Conservation (phyloP, 331 rosid species). For the Rhamnella rubrinervis region DNA sequence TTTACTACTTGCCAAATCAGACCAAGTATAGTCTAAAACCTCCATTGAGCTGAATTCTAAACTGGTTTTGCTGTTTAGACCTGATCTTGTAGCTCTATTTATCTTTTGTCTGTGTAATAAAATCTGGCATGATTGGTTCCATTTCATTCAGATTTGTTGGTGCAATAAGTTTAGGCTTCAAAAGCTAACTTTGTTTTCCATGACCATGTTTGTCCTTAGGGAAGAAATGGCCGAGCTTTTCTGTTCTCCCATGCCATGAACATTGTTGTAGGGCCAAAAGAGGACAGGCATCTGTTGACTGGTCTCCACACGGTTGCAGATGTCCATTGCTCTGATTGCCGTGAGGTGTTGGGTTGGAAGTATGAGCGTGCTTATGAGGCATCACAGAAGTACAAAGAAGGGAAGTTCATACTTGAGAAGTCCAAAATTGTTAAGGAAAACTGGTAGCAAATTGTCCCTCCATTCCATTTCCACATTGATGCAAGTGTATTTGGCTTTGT, state of each 20-base stretch:
- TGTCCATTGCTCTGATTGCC: slow-evolving; percentile 79
- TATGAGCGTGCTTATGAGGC: slow-evolving; percentile 87
- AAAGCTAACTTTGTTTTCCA: slow-evolving; percentile 27
- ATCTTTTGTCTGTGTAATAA: neutral
- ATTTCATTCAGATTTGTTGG: slow-evolving; percentile 14
- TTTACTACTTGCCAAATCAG: too few relatives aligned
- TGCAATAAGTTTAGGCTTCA: neutral
- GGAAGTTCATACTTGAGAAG: slow-evolving; percentile 92
- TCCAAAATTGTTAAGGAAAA: slow-evolving; percentile 87
- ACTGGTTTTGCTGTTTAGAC: neutral
- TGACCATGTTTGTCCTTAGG: slow-evolving; percentile 43
- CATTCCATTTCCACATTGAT: slow-evolving; percentile 37
- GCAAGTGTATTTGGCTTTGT: slow-evolving; percentile 34
- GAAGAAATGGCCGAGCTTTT: slow-evolving; percentile 93
- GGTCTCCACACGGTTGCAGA: slow-evolving; percentile 99
- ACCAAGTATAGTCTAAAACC: neutral
- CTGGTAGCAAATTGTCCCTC: slow-evolving; percentile 61
- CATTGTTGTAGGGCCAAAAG: slow-evolving; percentile 72
- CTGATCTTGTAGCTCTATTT: neutral
- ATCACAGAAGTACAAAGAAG: slow-evolving; percentile 95
- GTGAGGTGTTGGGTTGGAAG: slow-evolving; percentile 91
- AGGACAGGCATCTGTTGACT: slow-evolving; percentile 85
- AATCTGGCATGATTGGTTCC: slow-evolving; percentile 5
- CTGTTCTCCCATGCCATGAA: slow-evolving; percentile 97
- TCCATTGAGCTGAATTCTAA: neutral